Evolutionary conservation across 495 filamentous ascomycete species (phyloP).

Genomic region (Penicillium goetzii): DNA sequence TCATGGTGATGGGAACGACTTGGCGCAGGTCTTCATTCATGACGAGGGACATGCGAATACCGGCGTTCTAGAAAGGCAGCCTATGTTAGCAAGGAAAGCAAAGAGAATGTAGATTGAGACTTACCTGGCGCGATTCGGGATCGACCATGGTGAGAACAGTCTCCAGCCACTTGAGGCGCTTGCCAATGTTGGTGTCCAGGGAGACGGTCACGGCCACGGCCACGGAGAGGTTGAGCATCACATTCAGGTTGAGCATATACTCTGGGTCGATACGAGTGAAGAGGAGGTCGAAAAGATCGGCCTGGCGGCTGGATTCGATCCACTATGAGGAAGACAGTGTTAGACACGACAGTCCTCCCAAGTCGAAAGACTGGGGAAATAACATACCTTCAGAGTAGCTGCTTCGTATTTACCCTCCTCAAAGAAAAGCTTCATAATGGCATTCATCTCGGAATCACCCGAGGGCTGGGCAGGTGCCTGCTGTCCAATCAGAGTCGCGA

Average conservation of each 20-base stretch:
- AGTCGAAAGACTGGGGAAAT: not conserved
- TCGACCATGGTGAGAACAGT: conserved; percentile 63
- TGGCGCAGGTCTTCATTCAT: conserved; percentile 62
- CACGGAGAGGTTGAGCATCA: conserved; percentile 80
- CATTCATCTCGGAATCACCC: conserved; percentile 20
- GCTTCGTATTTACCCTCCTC: conserved; percentile 69
- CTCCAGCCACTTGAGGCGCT: conserved; percentile 81
- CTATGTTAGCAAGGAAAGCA: not conserved
- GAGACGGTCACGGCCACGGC: conserved; percentile 77
- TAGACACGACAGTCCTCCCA: conserved; percentile 7
- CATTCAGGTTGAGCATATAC: conserved; percentile 68
- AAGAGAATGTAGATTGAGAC: conserved; percentile 14
- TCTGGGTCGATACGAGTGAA: conserved; percentile 73
- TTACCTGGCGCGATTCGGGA: conserved; percentile 50
- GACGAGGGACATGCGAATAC: conserved; percentile 52
- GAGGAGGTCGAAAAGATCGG: conserved; percentile 77
- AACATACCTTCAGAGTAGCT: conserved; percentile 64
- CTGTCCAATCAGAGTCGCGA: conserved; percentile 68
- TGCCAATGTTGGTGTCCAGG: conserved; percentile 63
- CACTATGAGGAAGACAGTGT: conserved; percentile 59
- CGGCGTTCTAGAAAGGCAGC: conserved; percentile 60
- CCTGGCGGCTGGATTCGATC: conserved; percentile 79
- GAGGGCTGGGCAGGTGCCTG: conserved; percentile 60
- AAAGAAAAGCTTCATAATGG: conserved; percentile 56
- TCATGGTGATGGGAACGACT: conserved; percentile 66